Evolutionary conservation across 495 filamentous ascomycete species (phyloP), one percentile per base, ranked within the genome.

Genomic region (Xylaria sp.): DNA sequence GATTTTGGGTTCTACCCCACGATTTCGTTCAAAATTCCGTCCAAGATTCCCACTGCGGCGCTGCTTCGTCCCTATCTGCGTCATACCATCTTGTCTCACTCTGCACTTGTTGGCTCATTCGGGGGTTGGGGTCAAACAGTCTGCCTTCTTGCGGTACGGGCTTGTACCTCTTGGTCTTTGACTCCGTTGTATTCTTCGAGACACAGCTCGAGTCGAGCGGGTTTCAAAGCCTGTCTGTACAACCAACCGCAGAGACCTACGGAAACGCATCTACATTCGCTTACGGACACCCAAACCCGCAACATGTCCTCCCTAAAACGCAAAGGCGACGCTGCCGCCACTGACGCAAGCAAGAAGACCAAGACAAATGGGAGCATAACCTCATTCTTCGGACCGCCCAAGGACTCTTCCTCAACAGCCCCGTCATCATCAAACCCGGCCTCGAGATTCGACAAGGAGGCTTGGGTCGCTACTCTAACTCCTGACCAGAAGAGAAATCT

Each of bases 401-500:
- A 83, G 80, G 68, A 68, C 6, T 35, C 40, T 5, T 46, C 35
- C 43, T 44, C 67, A 21, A 35, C 83, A 43, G 41, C 63, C 37
- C 37, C 40, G 5, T 41, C 41, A 5, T 35, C 67, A 14, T 61
- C 71, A 6, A 64, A 78, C n/a, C 73, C 81, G 1, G 77, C 80
- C 0, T 46, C 73, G 55, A 93, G 88, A 61, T 98, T 97, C 82
- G 87, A 97, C 83, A 98, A 97, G 82, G 87, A 85, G 7, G 92
- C 90, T 83, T 99, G 96, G 96, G 85, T 93, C 1, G 87, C 88
- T 15, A 89, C 88, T 50, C 85, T 99, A 68, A 94, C 89, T 0
- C 74, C 86, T 6, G 97, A 98, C 83, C 93, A 97, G 79, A 92
- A 90, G 76, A 86, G 90, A 21, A 83, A 98, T 33, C 85, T 99